Base-by-base conservation (phyloP, 179 eudicot genomes). In the Actinidia arguta region DNA sequence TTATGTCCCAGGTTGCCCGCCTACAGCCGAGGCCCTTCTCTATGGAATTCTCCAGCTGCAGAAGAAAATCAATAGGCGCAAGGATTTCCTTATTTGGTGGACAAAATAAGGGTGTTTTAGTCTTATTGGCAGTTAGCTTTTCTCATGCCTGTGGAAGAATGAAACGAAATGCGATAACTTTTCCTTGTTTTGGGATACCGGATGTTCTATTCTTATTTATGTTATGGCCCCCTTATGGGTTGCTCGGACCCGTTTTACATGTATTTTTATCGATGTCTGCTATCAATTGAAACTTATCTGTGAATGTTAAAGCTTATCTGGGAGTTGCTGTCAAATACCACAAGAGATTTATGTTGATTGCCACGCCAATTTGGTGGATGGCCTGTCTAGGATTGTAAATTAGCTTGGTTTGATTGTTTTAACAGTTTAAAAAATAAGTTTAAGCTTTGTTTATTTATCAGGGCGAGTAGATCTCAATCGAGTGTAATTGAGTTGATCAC, bases 1-100 rank as follows among this genome's bases (percentile, higher is more conserved):
- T 73, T 96, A 96, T 73, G 98, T 96, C 47, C 98, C 98, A 0
- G 99, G 99, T 6, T 96, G 99, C 88, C 99, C 99, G 24, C 99
- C 99, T 22, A 94, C 98, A 11, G 98, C 99, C 0, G 98, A 96
- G 88, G 98, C 99, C 31, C 87, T 94, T 80, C 96, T 95, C 47
- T 93, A 93, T 66, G 99, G 99, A 74, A 83, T 96, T 68, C 95
- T 96, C 71, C 96, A 94, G 88, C 92, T 96, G 78, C 98, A 95
- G 87, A 96, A 96, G 90, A 94, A 94, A 91, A 96, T 96, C 87
- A 93, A 88, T 87, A 88, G 98, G 89, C 97, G 98, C 87, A 96
- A 94, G 92, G 99, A 94, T 85, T 95, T 94, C 88, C 97, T 91
- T 42, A 90, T 83, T 64, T 95, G 99, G 99, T 95, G 98, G 99